Conservation (phyloP, 352 stramenopile genomes). For the Lagenidium sp. region DNA sequence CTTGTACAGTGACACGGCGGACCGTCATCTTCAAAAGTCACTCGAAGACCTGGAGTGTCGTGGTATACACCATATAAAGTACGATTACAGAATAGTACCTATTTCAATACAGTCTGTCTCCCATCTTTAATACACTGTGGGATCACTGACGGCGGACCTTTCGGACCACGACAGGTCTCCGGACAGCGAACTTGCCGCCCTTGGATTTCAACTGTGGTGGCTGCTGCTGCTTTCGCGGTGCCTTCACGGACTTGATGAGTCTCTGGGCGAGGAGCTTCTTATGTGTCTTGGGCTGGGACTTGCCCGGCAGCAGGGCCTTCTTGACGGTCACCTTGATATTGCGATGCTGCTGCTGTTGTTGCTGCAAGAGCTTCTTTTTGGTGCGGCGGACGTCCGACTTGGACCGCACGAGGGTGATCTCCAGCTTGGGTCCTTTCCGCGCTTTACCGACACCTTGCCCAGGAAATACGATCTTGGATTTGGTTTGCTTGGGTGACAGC, state of each 20-base stretch:
- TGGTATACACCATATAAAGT: too few relatives aligned
- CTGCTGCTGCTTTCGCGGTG: conserved; percentile 19
- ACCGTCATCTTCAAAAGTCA: too few relatives aligned
- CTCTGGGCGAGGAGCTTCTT: conserved; percentile 19
- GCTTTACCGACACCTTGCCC: conserved; percentile 7
- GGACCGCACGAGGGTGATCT: conserved; percentile 16
- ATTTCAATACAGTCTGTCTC: too few relatives aligned
- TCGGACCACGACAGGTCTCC: conserved; percentile 28
- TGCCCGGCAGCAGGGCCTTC: conserved; percentile 22
- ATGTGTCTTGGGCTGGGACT: conserved; percentile 20
- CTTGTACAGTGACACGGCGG: too few relatives aligned
- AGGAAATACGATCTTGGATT: conserved; percentile 2
- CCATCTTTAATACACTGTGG: too few relatives aligned
- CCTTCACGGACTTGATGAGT: conserved; percentile 13
- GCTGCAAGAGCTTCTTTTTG: conserved; percentile 6
- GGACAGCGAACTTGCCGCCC: conserved; percentile 38
- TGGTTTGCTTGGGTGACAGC: conserved; percentile 16
- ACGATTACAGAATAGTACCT: too few relatives aligned
- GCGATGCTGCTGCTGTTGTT: conserved; percentile 1
- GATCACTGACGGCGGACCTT: too few relatives aligned
- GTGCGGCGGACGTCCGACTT: conserved; percentile 7
- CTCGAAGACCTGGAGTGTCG: too few relatives aligned
- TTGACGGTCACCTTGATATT: conserved; percentile 6
- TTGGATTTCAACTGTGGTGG: too few relatives aligned
- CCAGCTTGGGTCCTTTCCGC: conserved; percentile 10